Evolutionary conservation across 768 basidiomycete species (phyloP), one percentile per base, ranked within the genome.

Genomic region (Lepiota brunneoincarnata): DNA sequence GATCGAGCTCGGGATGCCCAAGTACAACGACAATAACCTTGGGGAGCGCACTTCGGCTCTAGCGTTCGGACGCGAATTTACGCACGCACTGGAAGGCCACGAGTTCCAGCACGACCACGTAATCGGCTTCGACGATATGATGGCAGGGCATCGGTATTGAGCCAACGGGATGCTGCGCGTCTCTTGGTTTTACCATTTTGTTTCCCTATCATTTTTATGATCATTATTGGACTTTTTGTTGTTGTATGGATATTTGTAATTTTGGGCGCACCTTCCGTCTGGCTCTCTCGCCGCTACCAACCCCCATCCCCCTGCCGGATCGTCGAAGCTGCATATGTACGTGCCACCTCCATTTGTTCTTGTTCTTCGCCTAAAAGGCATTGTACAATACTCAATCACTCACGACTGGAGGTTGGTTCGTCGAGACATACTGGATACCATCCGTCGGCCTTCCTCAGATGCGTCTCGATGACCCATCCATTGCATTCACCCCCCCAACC

Each of bases 1-100:
- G 0, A 77, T 87, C 64, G 78, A 86, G 57, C 71, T 87, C 49
- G 81, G 81, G 14, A 63, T 80, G 56, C 72, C 79, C 44, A 81
- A 80, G 59, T 72, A 67, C 51, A 59, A 61, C 36, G 71, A 72
- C 31, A 31, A 31, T 17, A 65, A 63, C 39, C 42, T 65, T 35
- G 51, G 53, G 54, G 53, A 69, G 42, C 55, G 58, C n/a, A 53
- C 55, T 5, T 55, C 60, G 12, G 69, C 67, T 17, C 56, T 69
- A 42, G 67, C 70, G 51, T 70, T 66, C 54, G 65, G 65, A 18
- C 70, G 68, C 6, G 70, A 71, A 35, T 72, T 67, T 59, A 47
- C 61, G 43, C 65, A 69, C 36, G 63, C 66, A 23, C 49, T 69
- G 36, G 69, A 69, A 11, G 62, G 63, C 6, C 40, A 53, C 41